Evolutionary conservation across 306 rosid species (phyloP), one percentile per base, ranked within the genome.

Genomic region (Quercus parvula): DNA sequence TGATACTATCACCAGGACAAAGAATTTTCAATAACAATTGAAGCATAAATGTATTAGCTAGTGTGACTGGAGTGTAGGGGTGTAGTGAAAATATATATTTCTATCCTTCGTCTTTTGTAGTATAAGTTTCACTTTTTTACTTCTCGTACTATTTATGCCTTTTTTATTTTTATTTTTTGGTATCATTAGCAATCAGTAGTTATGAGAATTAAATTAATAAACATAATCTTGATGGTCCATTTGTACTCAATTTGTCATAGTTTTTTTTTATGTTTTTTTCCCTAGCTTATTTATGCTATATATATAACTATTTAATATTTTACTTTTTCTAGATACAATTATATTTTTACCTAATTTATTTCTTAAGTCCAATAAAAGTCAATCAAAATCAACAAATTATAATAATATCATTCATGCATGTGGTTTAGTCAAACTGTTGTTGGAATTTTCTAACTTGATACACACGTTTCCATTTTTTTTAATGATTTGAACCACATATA

Each of bases 1-100:
- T 84, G 87, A 90, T 91, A 71, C 83, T 94, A 56, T 94, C 98
- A n/a, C 97, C 97, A 6, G 97, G 97, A 17, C 98, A 94, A 56
- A 88, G 83, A 76, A 92, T 94, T 75, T 94, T 94, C 76, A 49
- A 77, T 52, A 17, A 68, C 76, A 71, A 63, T 57, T 78, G 5
- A 13, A 3, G 17, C 17, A 12, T 46, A 24, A 44, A 73, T 73
- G 5, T 17, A 11, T 41, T 41, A 41, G 46, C 46, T 41, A 41
- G 46, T 25, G 41, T 62, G n/a, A 28, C 13, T 62, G 35, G 41
- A 62, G 10, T 28, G 13, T 25, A 62, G 10, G 28, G 14, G 15
- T 15, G 30, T 35, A 63, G 30, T 7, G n/a, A 27, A 28, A 28
- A 63, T 41, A 63, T 63, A 13, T 11, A 35, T 35, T 22, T 2